Percentiles rank a stretch among this genome's conserved stretches.
Conservation (phyloP, 2,329 filamentous ascomycete species). For the Tolypocladium tundrense region DNA sequence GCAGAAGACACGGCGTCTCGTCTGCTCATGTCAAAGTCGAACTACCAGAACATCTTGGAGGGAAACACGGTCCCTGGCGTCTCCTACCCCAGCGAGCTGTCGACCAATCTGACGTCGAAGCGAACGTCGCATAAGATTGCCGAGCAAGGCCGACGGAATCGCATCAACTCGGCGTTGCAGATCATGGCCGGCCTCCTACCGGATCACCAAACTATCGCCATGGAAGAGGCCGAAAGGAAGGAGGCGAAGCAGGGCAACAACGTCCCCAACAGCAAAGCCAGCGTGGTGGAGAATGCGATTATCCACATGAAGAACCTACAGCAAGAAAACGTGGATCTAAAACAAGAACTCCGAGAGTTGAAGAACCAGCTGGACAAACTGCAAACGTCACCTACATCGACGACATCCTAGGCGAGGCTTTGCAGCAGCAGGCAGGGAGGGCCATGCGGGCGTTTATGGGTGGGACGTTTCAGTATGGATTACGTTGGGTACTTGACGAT, state of each 20-base stretch:
- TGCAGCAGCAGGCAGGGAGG: background rate
- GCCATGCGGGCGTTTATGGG: background rate
- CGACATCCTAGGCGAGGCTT: background rate
- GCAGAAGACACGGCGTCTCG: conserved; percentile 55
- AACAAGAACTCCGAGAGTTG: conserved; percentile 42
- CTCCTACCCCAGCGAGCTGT: conserved; percentile 80
- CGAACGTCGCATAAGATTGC: conserved; percentile 96
- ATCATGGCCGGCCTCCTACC: conserved; percentile 87
- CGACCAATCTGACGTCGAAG: conserved; percentile 90
- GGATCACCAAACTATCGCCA: conserved; percentile 30
- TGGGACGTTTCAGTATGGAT: background rate
- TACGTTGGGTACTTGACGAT: background rate
- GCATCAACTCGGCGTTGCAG: conserved; percentile 87
- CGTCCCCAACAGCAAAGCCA: conserved; percentile 80
- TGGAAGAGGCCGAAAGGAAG: conserved; percentile 37
- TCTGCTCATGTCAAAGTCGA: conserved; percentile 85
- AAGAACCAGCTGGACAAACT: conserved; percentile 20
- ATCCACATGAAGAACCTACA: conserved; percentile 86
- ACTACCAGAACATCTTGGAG: conserved; percentile 95
- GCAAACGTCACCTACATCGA: conserved; percentile 3
- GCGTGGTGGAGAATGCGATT: conserved; percentile 94
- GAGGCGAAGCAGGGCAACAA: conserved; percentile 34
- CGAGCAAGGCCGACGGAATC: conserved; percentile 87
- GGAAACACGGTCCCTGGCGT: conserved; percentile 85
- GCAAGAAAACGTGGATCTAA: conserved; percentile 58